Percentiles rank a stretch among this genome's conserved stretches.
Conservation (phyloP, 78 protist species). For the Dictyostelium discoideum region DNA sequence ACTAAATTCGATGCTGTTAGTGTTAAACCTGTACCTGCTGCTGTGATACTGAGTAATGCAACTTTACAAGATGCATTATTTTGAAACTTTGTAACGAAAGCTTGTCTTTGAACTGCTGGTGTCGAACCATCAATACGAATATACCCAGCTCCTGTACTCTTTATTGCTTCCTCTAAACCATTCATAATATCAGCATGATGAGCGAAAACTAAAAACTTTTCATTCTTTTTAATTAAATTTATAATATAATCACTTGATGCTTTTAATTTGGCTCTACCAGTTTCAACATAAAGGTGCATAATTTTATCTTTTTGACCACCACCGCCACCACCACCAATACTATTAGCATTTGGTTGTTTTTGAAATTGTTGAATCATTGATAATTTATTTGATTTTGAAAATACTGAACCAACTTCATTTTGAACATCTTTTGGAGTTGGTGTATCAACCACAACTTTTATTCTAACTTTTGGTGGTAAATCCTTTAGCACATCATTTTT, state of each 20-base stretch:
- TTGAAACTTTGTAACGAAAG: slow-evolving; percentile 86
- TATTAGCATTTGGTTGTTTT: neutral
- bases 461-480: slow-evolving; percentile 90
- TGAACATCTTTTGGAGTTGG: neutral
- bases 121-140: slow-evolving; percentile 93
- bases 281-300: slow-evolving; percentile 21
- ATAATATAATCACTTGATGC: slow-evolving; percentile 39
- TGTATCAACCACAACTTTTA: slow-evolving; percentile 31
- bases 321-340: neutral
- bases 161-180: slow-evolving; percentile 41
- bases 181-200: slow-evolving; percentile 72
- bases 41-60: slow-evolving; percentile 91
- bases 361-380: neutral
- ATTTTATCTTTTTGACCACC: slow-evolving; percentile 11
- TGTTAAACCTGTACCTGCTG: slow-evolving; percentile 92
- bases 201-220: slow-evolving; percentile 82
- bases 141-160: neutral
- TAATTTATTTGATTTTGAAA: neutral
- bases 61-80: slow-evolving; percentile 44
- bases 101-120: slow-evolving; percentile 55
- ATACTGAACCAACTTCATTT: neutral
- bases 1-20: slow-evolving; percentile 90
- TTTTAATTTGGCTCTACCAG: slow-evolving; percentile 62
- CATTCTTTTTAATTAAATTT: slow-evolving; percentile 2
- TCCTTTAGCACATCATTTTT: slow-evolving; percentile 88